Evolutionary conservation across 2,329 filamentous ascomycete species (phyloP), one percentile per base, ranked within the genome.

Genomic region (Ambrosiella beaveri): DNA sequence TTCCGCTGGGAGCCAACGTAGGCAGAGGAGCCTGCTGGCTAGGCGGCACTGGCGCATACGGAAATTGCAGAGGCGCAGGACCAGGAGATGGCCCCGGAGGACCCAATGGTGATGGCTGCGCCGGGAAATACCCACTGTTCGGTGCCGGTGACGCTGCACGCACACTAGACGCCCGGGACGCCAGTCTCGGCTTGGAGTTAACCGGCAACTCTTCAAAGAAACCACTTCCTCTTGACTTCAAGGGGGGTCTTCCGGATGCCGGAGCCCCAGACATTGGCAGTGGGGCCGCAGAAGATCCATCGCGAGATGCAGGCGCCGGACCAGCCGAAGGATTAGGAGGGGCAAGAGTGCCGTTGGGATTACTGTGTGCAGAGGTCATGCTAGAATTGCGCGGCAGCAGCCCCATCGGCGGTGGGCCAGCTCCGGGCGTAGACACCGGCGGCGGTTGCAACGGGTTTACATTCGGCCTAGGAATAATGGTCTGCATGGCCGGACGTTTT

Each of bases 141-240:
- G 13, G 60, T 27, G 67, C 66, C 13, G 76, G 74, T 7, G 75
- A 76, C 4, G 69, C 66, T 45, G 69, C 66, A 39, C 71, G 66
- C 35, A 68, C 69, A 63, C 73, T 75, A 55, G 56, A 45, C 36
- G 78, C 76, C 57, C 80, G 75, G 1, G 79, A 78, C 27, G 75
- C 74, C 15, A 81, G 78, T 35, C 83, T 78, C n/a, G 81, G 76
- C 65, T 76, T 83, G 3, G 78, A 69, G 1, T 76, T 69, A 56
- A 84, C 68, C 1, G 86, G 86, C 19, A 91, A 73, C 57, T 91
- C 86, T 68, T 90, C 86, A 63, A 89, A 91, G 67, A 91, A 91
- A 63, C 77, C 81, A 41, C 51, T 60, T n/a, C 74, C 69, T 61
- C 78, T 75, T 38, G 66, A 67, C 7, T 66, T 68, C 6, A 58